phyloP scores from a whole-genome alignment of 2,329 filamentous ascomycete species.

The Ophiostoma quercus region DNA sequence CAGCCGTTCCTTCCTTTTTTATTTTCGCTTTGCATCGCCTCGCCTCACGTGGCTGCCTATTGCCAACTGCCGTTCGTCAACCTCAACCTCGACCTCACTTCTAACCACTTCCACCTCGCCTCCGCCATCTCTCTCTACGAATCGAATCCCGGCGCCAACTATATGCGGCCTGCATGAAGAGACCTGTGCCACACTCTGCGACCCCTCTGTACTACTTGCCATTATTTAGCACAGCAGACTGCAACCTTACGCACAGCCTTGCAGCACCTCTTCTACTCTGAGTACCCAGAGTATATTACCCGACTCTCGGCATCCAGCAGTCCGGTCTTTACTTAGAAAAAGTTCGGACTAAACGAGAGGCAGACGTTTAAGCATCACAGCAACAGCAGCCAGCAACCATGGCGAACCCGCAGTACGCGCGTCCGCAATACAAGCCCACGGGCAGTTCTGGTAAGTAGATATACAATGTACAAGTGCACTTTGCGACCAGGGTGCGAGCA shows the following conservation, averaged over 20 bases:
- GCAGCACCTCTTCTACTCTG: not conserved
- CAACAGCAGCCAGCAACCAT: slow-evolving; percentile 21
- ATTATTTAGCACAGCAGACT: slow-evolving; percentile 2
- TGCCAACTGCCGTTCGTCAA: not conserved
- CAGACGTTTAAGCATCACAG: slow-evolving; percentile 17
- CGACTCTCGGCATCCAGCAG: not conserved
- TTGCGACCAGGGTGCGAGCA: not conserved
- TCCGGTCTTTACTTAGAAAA: not conserved
- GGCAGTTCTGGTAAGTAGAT: slow-evolving; percentile 1
- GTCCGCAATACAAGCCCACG: slow-evolving; percentile 13
- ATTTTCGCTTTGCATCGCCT: not conserved
- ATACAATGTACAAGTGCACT: not conserved
- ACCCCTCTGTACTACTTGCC: slow-evolving; percentile 10
- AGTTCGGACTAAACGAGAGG: not conserved
- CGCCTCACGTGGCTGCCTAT: slow-evolving; percentile 2
- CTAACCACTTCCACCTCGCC: not conserved
- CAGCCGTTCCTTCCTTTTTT: slow-evolving; percentile 1
- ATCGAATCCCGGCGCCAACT: not conserved
- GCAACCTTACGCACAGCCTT: slow-evolving; percentile 7
- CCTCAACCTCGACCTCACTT: not conserved
- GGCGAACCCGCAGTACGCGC: slow-evolving; percentile 27
- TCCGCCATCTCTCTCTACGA: not conserved
- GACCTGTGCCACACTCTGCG: slow-evolving; percentile 10
- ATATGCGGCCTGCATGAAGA: slow-evolving; percentile 1
- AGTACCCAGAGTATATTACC: not conserved